These are phyloP conservation scores for Naumovozyma castellii DNA, from an alignment of 805 yeast species.

Conservation along the genomic window DNA sequence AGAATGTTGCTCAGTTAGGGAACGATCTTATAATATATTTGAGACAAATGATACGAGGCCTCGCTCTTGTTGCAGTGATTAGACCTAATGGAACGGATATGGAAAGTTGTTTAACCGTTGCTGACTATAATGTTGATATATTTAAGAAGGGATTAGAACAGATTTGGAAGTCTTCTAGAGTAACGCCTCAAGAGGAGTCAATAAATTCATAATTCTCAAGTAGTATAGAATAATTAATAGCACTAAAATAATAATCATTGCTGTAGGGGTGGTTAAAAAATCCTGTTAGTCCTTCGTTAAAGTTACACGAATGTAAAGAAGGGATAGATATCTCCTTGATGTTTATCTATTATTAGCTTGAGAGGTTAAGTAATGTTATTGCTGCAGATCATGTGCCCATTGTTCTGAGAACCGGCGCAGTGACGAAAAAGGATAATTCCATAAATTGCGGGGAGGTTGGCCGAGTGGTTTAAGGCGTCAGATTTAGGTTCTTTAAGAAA, in stretches of 20 bases:
- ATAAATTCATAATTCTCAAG: neutral
- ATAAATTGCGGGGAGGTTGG: conserved; percentile 28
- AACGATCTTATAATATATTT: conserved; percentile 79
- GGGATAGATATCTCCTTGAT: too few relatives aligned
- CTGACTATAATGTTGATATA: conserved; percentile 81
- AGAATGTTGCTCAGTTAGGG: conserved; percentile 65
- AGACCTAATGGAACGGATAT: conserved; percentile 50
- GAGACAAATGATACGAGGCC: conserved; percentile 85
- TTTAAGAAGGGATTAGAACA: conserved; percentile 69
- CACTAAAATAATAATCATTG: too few relatives aligned
- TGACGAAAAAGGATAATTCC: neutral
- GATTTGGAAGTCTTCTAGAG: conserved; percentile 37
- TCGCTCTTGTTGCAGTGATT: conserved; percentile 81
- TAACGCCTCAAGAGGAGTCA: conserved; percentile 2
- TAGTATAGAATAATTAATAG: too few relatives aligned
- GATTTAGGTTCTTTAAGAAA: conserved; percentile 33
- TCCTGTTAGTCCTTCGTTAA: too few relatives aligned
- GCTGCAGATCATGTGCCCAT: too few relatives aligned
- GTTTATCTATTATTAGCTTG: too few relatives aligned
- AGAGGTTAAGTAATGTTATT: too few relatives aligned
- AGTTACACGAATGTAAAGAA: too few relatives aligned
- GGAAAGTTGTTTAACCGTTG: conserved; percentile 48
- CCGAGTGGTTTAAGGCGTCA: conserved; percentile 40
- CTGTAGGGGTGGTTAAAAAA: too few relatives aligned
- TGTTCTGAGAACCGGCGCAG: too few relatives aligned